These are phyloP conservation scores for Trypanosoma melophagium DNA, from an alignment of 208 protist genomes.

Conservation along the genomic window DNA sequence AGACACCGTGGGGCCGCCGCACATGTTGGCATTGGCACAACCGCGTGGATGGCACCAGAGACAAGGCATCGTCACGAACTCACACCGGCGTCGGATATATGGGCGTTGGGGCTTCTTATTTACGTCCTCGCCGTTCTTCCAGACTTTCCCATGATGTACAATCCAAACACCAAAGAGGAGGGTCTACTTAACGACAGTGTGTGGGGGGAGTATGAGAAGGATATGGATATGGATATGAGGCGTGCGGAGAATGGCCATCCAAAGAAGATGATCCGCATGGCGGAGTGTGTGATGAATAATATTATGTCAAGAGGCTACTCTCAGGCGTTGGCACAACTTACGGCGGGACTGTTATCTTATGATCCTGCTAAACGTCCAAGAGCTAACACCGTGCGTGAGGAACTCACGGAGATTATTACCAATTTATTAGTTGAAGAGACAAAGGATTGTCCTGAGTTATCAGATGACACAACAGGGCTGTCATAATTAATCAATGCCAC, in stretches of 20 bases:
- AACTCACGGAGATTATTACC: slow-evolving; percentile 63
- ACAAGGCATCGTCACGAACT: slow-evolving; percentile 50
- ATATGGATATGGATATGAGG: slow-evolving; percentile 49
- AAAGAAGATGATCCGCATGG: too few species aligned
- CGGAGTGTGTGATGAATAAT: background rate
- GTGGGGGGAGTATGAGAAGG: slow-evolving; percentile 36
- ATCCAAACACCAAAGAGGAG: slow-evolving; percentile 45
- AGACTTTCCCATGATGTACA: slow-evolving; percentile 71
- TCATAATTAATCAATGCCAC: too few species aligned
- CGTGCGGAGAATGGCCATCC: too few species aligned
- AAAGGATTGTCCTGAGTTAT: too few species aligned
- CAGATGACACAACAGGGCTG: too few species aligned
- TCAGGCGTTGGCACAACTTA: slow-evolving; percentile 40
- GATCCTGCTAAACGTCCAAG: slow-evolving; percentile 56
- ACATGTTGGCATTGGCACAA: slow-evolving; percentile 46
- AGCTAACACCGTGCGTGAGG: slow-evolving; percentile 31
- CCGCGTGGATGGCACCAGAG: slow-evolving; percentile 79
- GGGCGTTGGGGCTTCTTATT: slow-evolving; percentile 73
- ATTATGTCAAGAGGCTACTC: slow-evolving; percentile 56
- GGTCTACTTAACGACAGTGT: slow-evolving; percentile 57
- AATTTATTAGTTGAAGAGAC: slow-evolving; percentile 10
- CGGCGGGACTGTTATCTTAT: slow-evolving; percentile 56
- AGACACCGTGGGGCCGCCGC: slow-evolving; percentile 29
- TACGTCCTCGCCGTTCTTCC: slow-evolving; percentile 76
- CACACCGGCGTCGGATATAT: slow-evolving; percentile 81